Conservation (phyloP, 2,329 filamentous ascomycete species). For the Nemania sp. region DNA sequence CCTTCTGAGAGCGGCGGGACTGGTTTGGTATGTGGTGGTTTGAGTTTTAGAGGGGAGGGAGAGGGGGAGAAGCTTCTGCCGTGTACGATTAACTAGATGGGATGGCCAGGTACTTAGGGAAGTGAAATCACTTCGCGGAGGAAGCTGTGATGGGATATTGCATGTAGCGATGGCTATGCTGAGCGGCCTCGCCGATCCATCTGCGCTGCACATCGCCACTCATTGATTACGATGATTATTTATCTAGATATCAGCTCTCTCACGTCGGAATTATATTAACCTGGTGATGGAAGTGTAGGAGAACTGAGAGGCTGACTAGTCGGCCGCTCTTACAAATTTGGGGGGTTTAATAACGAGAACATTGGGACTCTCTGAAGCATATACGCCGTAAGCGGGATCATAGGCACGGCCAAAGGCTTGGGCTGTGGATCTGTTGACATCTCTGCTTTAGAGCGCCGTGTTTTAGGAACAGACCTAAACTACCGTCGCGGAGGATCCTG, state of each 20-base stretch:
- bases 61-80: too few species aligned
- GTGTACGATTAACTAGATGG: not conserved
- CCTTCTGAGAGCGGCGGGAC: conserved; percentile 27
- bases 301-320: too few species aligned
- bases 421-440: too few species aligned
- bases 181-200: not conserved
- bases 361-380: too few species aligned
- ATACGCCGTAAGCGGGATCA: too few species aligned
- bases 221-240: not conserved
- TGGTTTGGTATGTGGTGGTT: not conserved
- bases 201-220: conserved; percentile 10
- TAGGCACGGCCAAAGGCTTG: too few species aligned
- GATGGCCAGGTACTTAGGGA: too few species aligned
- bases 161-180: not conserved
- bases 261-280: too few species aligned
- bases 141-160: not conserved
- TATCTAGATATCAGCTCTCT: not conserved
- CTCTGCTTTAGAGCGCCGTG: not conserved
- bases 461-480: not conserved
- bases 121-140: not conserved
- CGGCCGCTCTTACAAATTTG: too few species aligned
- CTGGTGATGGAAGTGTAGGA: too few species aligned
- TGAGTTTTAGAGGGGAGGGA: too few species aligned
- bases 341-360: too few species aligned
- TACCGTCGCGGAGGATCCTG: not conserved